Percentiles rank a stretch among this genome's conserved stretches.
Conservation (phyloP, 768 basidiomycete genomes). For the Ramaria sp. region DNA sequence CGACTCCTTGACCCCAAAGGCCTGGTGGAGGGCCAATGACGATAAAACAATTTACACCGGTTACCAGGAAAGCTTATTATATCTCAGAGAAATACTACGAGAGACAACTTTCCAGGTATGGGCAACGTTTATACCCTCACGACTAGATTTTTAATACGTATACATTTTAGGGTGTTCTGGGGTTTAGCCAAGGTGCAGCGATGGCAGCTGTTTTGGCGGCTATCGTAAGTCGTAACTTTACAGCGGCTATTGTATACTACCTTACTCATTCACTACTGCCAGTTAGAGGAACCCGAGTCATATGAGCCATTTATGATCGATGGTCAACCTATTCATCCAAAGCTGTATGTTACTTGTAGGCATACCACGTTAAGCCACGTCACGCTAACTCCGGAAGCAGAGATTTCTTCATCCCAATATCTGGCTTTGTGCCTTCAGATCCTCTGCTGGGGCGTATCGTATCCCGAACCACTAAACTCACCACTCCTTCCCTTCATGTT, state of each 20-base stretch:
- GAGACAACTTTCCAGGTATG: slow-evolving; percentile 58
- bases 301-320: slow-evolving; percentile 54
- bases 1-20: slow-evolving; percentile 47
- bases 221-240: slow-evolving; percentile 35
- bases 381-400: slow-evolving; percentile 23
- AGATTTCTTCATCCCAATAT: slow-evolving; percentile 63
- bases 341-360: slow-evolving; percentile 38
- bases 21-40: slow-evolving; percentile 57
- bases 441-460: slow-evolving; percentile 42
- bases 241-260: not conserved
- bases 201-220: slow-evolving; percentile 63
- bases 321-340: slow-evolving; percentile 61
- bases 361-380: not conserved
- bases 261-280: not conserved
- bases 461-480: slow-evolving; percentile 29
- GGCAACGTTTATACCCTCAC: slow-evolving; percentile 9
- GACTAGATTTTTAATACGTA: not conserved
- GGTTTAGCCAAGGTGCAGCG: slow-evolving; percentile 77
- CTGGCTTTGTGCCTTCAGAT: slow-evolving; percentile 50
- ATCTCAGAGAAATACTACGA: slow-evolving; percentile 46
- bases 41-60: slow-evolving; percentile 43
- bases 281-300: slow-evolving; percentile 44
- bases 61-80: slow-evolving; percentile 43
- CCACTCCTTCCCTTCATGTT: slow-evolving; percentile 70
- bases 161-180: slow-evolving; percentile 67